phyloP scores from a whole-genome alignment of 441 rosid genomes.

The Croton laevigatus region DNA sequence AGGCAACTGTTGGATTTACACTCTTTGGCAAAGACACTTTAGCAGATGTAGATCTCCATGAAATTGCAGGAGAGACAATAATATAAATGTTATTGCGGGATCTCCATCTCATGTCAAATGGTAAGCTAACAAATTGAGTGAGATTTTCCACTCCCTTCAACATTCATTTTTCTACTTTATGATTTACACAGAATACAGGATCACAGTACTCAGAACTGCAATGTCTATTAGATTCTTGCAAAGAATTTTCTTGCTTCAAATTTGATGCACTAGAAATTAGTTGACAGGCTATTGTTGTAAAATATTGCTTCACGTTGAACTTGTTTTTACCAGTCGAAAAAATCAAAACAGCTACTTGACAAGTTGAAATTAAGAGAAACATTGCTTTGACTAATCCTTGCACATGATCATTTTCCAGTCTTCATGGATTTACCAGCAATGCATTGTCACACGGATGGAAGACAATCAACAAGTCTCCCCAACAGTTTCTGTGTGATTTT shows the following conservation, averaged over 20 bases:
- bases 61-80: constrained; percentile 56
- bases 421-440: background rate
- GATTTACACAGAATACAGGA: background rate
- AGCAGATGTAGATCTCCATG: constrained; percentile 65
- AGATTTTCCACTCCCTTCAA: background rate
- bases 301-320: background rate
- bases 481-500: background rate
- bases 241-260: background rate
- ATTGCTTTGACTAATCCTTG: background rate
- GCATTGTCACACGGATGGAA: background rate
- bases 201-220: background rate
- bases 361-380: background rate
- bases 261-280: background rate
- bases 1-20: constrained; percentile 81
- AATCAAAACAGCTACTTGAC: background rate
- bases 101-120: constrained; percentile 15
- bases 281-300: background rate
- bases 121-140: constrained; percentile 8
- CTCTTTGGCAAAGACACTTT: constrained; percentile 83
- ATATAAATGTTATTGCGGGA: constrained; percentile 7
- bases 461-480: background rate
- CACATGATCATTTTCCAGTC: background rate
- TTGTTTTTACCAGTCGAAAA: background rate
- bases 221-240: background rate
- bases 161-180: background rate